These are phyloP conservation scores for Tuber borchii DNA, from an alignment of 495 filamentous ascomycete genomes.

Conservation along the genomic window DNA sequence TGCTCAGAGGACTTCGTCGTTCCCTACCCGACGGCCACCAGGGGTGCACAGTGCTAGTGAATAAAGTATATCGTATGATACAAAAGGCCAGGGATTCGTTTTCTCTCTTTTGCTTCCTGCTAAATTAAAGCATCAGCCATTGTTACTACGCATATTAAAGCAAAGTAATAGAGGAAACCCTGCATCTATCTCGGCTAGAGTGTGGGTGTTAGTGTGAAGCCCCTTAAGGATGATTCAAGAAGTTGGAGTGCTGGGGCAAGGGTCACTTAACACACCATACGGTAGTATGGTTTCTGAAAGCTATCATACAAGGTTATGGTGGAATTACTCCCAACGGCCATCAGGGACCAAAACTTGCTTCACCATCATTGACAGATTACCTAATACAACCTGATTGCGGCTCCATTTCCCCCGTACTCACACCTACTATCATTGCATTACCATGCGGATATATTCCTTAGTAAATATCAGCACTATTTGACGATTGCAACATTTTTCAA, in stretches of 20 bases:
- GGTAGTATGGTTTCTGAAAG: neutral
- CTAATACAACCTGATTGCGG: neutral
- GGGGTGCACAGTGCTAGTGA: no score
- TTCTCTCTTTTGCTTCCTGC: neutral
- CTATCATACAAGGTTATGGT: neutral
- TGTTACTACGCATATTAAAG: neutral
- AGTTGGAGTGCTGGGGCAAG: neutral
- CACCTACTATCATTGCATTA: neutral
- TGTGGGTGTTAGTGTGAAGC: neutral
- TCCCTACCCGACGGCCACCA: no score
- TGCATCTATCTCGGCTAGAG: neutral
- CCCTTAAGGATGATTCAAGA: neutral
- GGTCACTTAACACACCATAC: neutral
- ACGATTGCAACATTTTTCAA: neutral
- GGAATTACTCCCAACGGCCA: neutral
- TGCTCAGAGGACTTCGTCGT: no score
- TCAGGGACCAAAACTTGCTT: neutral
- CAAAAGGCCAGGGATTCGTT: no score
- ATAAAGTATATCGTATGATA: no score
- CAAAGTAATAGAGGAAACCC: neutral
- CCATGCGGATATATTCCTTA: neutral
- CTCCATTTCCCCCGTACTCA: neutral
- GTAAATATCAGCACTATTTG: neutral
- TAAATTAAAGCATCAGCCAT: neutral
- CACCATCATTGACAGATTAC: neutral